Base-by-base conservation (phyloP, 139 green algal species). In the Picochlorum costavermella region DNA sequence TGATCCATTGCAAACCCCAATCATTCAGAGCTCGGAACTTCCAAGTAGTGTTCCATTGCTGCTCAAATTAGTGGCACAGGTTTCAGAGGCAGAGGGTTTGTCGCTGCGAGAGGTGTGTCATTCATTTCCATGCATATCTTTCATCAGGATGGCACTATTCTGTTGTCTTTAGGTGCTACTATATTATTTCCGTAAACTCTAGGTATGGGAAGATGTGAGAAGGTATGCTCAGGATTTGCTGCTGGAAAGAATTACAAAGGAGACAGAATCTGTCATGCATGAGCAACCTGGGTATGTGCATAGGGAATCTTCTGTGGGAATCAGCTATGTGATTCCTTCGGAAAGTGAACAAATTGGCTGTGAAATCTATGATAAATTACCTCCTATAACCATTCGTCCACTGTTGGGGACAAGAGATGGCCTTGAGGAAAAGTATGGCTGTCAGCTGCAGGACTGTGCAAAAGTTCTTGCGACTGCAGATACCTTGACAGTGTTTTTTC, bases 291-390 rank as follows among this genome's bases (percentile, higher is more conserved):
- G 46, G n/a, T 53, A 28, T 23, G n/a, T 28, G 16, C n/a, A 53
- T 11, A 53, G 46, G 46, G 46, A 53, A 53, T 28, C 16, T 53
- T 28, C 17, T 53, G 46, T 53, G 46, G 75, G 75, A n/a, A 63
- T 82, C 3, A 74, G 61, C 8, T 82, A 81, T 58, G 73, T 80
- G 9, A 17, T 68, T 28, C 45, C 37, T 20, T 76, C 53, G 3
- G 70, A 74, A 55, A 81, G 74, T 69, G 43, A 28, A 28, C 74
- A 81, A 63, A 10, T 69, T 12, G 65, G 45, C 1, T 30, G 23
- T 44, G 11, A 31, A 9, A 30, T 36, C 31, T 17, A 60, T 36
- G 33, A 55, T 23, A 55, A n/a, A 14, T 64, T 82, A 45, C 75
- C 75, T 6, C 75, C 76, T 45, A n/a, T 77, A 9, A 61, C 68